Conservation (phyloP, 148 eudicot genomes). For the Drosera capensis region DNA sequence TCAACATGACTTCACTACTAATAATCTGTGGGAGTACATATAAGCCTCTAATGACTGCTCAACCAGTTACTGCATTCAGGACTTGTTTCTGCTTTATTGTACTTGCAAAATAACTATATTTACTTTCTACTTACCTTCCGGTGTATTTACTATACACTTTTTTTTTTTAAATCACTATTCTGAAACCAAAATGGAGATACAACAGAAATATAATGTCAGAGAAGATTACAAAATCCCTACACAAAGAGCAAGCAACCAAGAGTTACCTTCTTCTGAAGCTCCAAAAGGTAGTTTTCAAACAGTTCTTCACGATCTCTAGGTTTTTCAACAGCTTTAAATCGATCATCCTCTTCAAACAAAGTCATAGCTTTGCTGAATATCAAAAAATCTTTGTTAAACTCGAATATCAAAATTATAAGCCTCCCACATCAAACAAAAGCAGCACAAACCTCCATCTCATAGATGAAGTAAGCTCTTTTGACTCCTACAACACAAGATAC, state of each 20-base stretch:
- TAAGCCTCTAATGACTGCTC: too few relatives aligned
- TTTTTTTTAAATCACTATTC: too few relatives aligned
- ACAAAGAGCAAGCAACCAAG: neutral
- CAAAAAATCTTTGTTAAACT: conserved; percentile 9
- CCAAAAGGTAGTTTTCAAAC: conserved; percentile 69
- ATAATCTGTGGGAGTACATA: too few relatives aligned
- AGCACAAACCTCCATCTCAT: conserved; percentile 75
- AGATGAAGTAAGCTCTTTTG: conserved; percentile 72
- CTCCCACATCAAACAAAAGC: neutral
- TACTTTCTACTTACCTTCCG: too few relatives aligned
- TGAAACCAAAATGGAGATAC: too few relatives aligned
- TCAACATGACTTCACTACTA: too few relatives aligned
- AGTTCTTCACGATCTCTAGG: conserved; percentile 85
- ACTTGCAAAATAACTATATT: too few relatives aligned
- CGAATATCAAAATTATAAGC: neutral
- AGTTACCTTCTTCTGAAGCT: conserved; percentile 76
- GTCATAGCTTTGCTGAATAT: conserved; percentile 68
- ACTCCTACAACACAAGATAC: conserved; percentile 34
- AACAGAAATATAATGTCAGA: too few relatives aligned
- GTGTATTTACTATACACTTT: too few relatives aligned
- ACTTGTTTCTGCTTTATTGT: too few relatives aligned
- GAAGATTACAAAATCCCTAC: too few relatives aligned
- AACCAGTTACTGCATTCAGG: too few relatives aligned
- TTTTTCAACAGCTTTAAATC: conserved; percentile 86
- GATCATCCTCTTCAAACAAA: conserved; percentile 84